Base-by-base conservation (phyloP, 2,329 filamentous ascomycete species). In the Fusarium luffae region DNA sequence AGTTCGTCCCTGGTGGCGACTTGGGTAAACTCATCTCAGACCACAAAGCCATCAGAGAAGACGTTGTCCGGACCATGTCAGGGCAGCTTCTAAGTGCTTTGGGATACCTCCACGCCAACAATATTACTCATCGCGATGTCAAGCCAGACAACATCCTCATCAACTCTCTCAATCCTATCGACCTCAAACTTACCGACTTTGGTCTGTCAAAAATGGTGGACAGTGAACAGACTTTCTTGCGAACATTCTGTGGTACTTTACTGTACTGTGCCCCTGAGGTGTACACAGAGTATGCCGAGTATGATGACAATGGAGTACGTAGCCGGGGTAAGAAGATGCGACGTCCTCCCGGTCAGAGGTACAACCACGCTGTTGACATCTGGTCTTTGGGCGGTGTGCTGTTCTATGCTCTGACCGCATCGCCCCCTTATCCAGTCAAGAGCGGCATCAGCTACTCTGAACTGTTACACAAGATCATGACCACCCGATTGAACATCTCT, bases 131-230 rank as follows among this genome's bases (percentile, higher is more conserved):
- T 80, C 92, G 96, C n/a, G 96, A 99, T 79, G 94, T 99, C 76
- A 99, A 99, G 78, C 96, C 96, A 0, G 96, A 99, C 83, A 99
- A 99, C 76, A 98, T 99, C 65, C 85, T 99, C 42, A 92, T 98
- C 71, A 85, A 90, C 13, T 90, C 89, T 1, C 78, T 88, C 12
- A 84, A 90, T 8, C 94, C 94, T 0, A 88, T 97, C 50, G 85
- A 88, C 16, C 91, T 98, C 73, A 98, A 99, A 80, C 84, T 99
- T 16, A 97, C 96, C 0, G 96, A 99, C 77, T 99, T 99, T 82
- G 96, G 96, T 5, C 82, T 99, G 7, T 98, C 96, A 4, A 99
- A 99, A 78, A 94, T 97, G 79, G 90, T 97, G 47, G 92, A 94
- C 66, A 93, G 93, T 70, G 90, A 94, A 66, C 92, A 97, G 74